Evolutionary conservation across 148 eudicot genomes (phyloP), one percentile per base, ranked within the genome.

Genomic region (Persicaria maculosa): DNA sequence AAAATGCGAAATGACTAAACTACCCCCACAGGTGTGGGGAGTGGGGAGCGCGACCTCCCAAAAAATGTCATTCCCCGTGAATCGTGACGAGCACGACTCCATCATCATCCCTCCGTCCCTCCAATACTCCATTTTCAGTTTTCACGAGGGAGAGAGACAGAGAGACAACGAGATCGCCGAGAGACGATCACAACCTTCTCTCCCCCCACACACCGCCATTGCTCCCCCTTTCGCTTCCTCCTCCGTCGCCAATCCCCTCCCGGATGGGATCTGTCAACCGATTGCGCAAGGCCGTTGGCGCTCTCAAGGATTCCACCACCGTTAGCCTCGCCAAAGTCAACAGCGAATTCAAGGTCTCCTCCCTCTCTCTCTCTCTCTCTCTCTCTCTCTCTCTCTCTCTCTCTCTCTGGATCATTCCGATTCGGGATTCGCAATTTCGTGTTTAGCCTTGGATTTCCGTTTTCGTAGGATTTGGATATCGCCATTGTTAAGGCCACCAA

Each of bases 401-500:
- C 59, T n/a, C 36, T 48, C 31, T 67, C 15, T 16, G 0, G 14
- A n/a, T 10, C 73, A 71, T 68, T 68, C 43, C 43, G 59, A 50
- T 67, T n/a, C 40, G 40, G 40, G 3, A 1, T 31, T 31, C 40
- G 40, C 40, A 31, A 31, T 31, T 76, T 44, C 57, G 20, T 19
- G 15, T 65, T 19, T 10, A 19, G 11, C 48, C 36, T 19, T 44
- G 31, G 20, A 22, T 74, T 71, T 53, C 43, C 72, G 19, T 71
- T 47, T 9, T 74, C 62, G 43, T 79, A 95, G 99, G 91, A 90
- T 80, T 90, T 95, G 91, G 99, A 95, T 71, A 88, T 95, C 53
- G 97, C 99, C 6, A 85, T 92, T 47, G 99, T 95, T 12, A 95
- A 95, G 84, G 97, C 99, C 17, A 95, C 99, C 36, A 95, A 92